Evolutionary conservation across 2,329 filamentous ascomycete species (phyloP).

Genomic region (Sclerotinia glacialis): DNA sequence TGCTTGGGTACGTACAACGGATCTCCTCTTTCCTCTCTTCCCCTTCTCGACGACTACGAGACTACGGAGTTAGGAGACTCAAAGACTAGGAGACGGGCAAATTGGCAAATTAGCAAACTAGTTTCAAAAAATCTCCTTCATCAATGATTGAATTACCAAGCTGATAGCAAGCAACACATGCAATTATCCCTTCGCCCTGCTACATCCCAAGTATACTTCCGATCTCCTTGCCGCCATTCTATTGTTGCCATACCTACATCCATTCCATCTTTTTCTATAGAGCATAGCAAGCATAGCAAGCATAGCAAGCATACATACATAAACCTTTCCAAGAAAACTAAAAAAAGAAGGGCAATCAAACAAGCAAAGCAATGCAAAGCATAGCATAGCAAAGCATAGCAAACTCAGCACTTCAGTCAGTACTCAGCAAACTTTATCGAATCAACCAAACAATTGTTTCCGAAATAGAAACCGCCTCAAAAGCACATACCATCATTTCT

Average conservation of each 20-base stretch:
- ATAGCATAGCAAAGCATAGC: background rate
- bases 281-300: too few species aligned
- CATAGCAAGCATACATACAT: too few species aligned
- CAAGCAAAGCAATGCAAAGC: background rate
- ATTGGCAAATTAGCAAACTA: background rate
- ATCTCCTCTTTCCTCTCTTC: background rate
- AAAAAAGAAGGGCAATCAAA: conserved; percentile 4
- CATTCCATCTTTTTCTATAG: background rate
- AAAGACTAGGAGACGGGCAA: background rate
- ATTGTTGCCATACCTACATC: conserved; percentile 15
- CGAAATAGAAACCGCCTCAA: conserved; percentile 4
- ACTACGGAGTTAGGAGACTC: background rate
- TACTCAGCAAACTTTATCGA: conserved; percentile 7
- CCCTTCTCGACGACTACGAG: background rate
- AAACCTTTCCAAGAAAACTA: background rate
- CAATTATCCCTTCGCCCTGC: conserved; percentile 19
- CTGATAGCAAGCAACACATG: conserved; percentile 14
- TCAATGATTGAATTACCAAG: conserved; percentile 1
- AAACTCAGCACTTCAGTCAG: background rate
- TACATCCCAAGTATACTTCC: conserved; percentile 22
- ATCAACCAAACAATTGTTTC: background rate
- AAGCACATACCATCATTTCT: background rate
- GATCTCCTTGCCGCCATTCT: background rate
- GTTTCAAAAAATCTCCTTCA: background rate
- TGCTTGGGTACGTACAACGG: background rate